Conservation (phyloP, 306 rosid genomes). For the Vigna radiata region DNA sequence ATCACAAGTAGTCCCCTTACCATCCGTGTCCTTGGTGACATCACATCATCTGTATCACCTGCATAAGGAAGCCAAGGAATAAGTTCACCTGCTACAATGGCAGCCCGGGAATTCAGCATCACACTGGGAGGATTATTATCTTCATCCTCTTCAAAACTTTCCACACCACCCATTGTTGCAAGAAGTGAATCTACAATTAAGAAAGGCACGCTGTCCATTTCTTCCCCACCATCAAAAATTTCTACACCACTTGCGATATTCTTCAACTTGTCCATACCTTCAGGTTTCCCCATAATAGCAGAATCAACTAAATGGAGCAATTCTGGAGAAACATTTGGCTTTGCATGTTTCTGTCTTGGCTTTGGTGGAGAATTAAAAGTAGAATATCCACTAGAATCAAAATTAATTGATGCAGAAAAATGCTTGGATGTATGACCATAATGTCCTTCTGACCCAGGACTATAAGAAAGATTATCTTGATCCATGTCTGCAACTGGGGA, state of each 20-base stretch:
- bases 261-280: slow-evolving; percentile 85
- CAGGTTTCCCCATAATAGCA: slow-evolving; percentile 99
- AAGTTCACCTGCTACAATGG: slow-evolving; percentile 91
- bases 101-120: slow-evolving; percentile 98
- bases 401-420: slow-evolving; percentile 61
- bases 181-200: slow-evolving; percentile 94
- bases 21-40: slow-evolving; percentile 98
- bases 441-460: slow-evolving; percentile 61
- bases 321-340: slow-evolving; percentile 95
- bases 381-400: slow-evolving; percentile 79
- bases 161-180: slow-evolving; percentile 99
- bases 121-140: slow-evolving; percentile 97
- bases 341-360: slow-evolving; percentile 70
- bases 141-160: slow-evolving; percentile 95
- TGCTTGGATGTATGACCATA: slow-evolving; percentile 53
- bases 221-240: slow-evolving; percentile 75
- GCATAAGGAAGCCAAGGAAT: slow-evolving; percentile 93
- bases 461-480: slow-evolving; percentile 54
- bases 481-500: slow-evolving; percentile 55
- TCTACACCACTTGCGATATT: slow-evolving; percentile 85
- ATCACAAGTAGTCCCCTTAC: slow-evolving; percentile 93
- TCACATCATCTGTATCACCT: slow-evolving; percentile 69
- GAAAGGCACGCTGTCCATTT: slow-evolving; percentile 73
- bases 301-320: slow-evolving; percentile 95
- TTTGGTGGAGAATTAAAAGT: slow-evolving; percentile 68